These are phyloP conservation scores for Sporothrix variecibatus DNA, from an alignment of 2,329 filamentous ascomycete species.

Conservation along the genomic window DNA sequence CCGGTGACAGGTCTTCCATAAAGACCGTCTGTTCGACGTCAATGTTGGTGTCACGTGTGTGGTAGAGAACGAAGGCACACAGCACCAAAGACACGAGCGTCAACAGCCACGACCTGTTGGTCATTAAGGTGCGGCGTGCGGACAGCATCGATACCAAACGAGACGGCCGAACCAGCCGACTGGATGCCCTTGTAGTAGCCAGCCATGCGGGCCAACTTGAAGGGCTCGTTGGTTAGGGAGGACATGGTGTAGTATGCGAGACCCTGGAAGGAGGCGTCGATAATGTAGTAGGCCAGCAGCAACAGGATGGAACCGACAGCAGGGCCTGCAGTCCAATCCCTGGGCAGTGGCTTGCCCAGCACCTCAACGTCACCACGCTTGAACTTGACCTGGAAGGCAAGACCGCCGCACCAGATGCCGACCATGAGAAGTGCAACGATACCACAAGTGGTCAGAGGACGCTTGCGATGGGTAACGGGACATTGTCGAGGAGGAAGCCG, in stretches of 20 bases:
- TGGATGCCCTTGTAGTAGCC: slow-evolving; percentile 26
- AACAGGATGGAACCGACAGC: not conserved
- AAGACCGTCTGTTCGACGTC: slow-evolving; percentile 9
- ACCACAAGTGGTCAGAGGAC: not conserved
- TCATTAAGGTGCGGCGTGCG: slow-evolving; percentile 16
- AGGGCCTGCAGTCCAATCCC: not conserved
- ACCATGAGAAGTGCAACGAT: not conserved
- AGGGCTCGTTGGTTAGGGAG: slow-evolving; percentile 23
- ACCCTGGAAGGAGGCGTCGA: slow-evolving; percentile 21
- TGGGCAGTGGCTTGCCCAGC: not conserved
- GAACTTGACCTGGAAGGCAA: slow-evolving; percentile 2
- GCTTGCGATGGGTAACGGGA: not conserved
- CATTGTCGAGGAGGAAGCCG: not conserved
- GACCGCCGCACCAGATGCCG: slow-evolving; percentile 1
- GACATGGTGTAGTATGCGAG: slow-evolving; percentile 23
- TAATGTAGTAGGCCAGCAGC: slow-evolving; percentile 11
- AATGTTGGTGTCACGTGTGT: slow-evolving; percentile 10
- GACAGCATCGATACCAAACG: slow-evolving; percentile 21
- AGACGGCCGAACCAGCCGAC: slow-evolving; percentile 17
- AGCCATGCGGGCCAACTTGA: slow-evolving; percentile 23
- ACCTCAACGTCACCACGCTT: not conserved
- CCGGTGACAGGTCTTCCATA: not conserved
- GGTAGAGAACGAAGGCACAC: not conserved
- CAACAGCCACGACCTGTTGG: slow-evolving; percentile 16
- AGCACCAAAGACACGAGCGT: not conserved